phyloP scores from a whole-genome alignment of 2,329 filamentous ascomycete genomes.

The Pseudocercospora ulei region DNA sequence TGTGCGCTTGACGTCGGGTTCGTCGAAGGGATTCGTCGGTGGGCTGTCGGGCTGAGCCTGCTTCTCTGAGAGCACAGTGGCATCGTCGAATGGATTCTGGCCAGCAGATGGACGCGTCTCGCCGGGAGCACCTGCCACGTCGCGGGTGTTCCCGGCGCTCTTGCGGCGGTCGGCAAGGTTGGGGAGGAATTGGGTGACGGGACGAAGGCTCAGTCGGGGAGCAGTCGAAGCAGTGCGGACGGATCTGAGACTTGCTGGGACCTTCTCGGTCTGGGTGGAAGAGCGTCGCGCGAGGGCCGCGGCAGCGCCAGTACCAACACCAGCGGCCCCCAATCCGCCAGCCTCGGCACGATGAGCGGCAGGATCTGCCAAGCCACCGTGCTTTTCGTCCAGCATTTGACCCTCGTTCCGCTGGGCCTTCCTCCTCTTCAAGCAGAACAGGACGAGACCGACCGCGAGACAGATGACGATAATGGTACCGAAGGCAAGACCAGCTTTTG shows the following conservation, averaged over 20 bases:
- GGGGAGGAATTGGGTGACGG: slow-evolving; percentile 73
- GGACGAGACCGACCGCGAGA: slow-evolving; percentile 55
- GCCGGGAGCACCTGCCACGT: slow-evolving; percentile 23
- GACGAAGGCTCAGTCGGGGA: slow-evolving; percentile 74
- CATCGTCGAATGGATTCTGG: slow-evolving; percentile 35
- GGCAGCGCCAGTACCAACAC: slow-evolving; percentile 10
- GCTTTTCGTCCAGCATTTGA: slow-evolving; percentile 35
- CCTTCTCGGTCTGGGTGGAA: slow-evolving; percentile 27
- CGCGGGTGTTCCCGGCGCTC: slow-evolving; percentile 34
- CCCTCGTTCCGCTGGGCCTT: slow-evolving; percentile 49
- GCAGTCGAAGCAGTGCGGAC: slow-evolving; percentile 48
- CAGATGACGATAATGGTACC: slow-evolving; percentile 64
- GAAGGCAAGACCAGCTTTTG: slow-evolving; percentile 75
- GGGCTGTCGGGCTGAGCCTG: slow-evolving; percentile 23
- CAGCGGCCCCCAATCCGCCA: slow-evolving; percentile 13
- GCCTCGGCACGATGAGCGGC: slow-evolving; percentile 19
- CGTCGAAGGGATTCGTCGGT: slow-evolving; percentile 30
- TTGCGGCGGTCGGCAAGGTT: slow-evolving; percentile 45
- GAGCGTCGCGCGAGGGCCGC: slow-evolving; percentile 17
- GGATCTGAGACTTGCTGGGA: slow-evolving; percentile 36
- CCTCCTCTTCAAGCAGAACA: slow-evolving; percentile 64
- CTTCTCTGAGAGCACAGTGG: slow-evolving; percentile 26
- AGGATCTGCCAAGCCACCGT: slow-evolving; percentile 23
- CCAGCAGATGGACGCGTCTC: slow-evolving; percentile 29
- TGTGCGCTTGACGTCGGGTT: slow-evolving; percentile 21